These are phyloP conservation scores for Smittium culicis DNA, from an alignment of 371 early-diverging fungal genomes.

Conservation along the genomic window DNA sequence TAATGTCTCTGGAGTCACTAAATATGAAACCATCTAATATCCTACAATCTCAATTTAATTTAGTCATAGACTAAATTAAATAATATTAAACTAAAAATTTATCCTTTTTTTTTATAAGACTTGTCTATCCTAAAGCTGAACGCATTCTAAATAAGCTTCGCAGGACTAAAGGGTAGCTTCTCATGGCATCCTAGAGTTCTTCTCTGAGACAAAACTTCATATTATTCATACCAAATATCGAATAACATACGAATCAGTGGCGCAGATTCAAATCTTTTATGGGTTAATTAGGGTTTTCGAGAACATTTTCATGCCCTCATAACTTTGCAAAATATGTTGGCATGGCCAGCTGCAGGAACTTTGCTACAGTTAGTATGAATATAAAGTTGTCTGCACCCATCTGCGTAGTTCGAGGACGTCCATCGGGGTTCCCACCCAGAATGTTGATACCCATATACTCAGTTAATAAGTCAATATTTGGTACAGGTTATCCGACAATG, in stretches of 20 bases:
- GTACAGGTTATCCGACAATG: not conserved
- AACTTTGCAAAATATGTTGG: not conserved
- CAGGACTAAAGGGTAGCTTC: too few relatives aligned
- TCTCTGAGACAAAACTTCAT: not conserved
- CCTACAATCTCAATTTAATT: too few relatives aligned
- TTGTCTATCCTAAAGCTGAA: too few relatives aligned
- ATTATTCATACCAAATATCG: not conserved
- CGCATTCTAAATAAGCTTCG: too few relatives aligned
- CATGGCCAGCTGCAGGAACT: not conserved
- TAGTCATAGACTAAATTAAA: too few relatives aligned
- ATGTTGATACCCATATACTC: not conserved
- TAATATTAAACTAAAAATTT: too few relatives aligned
- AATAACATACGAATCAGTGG: not conserved
- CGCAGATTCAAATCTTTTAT: not conserved
- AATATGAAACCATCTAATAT: too few relatives aligned
- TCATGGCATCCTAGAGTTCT: not conserved
- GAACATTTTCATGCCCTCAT: not conserved
- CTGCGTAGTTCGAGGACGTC: not conserved
- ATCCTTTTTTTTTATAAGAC: too few relatives aligned
- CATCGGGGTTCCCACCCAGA: not conserved
- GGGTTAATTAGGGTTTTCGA: not conserved
- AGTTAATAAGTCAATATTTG: not conserved
- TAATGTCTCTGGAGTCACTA: too few relatives aligned
- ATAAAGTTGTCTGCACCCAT: not conserved
- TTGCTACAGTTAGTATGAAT: not conserved